phyloP scores from a whole-genome alignment of 129 eudicot genomes.

The Glebionis coronaria region DNA sequence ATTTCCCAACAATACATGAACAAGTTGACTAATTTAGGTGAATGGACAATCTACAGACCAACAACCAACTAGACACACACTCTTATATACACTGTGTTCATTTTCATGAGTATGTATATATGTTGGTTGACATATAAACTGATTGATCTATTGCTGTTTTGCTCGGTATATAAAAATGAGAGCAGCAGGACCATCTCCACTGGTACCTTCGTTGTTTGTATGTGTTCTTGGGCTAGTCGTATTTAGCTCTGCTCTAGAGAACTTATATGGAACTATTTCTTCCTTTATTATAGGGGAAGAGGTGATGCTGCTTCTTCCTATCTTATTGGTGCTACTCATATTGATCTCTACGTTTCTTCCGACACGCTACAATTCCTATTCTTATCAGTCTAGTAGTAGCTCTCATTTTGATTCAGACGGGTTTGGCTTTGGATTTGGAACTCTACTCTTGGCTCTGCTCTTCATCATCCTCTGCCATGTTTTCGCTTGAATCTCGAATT shows the following conservation, averaged over 20 bases:
- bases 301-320: constrained; percentile 27
- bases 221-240: constrained; percentile 43
- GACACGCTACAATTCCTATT: neutral
- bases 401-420: constrained; percentile 40
- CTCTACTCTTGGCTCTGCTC: constrained; percentile 38
- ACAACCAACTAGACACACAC: constrained; percentile 7
- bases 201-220: constrained; percentile 50
- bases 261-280: constrained; percentile 22
- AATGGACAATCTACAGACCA: constrained; percentile 22
- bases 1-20: neutral
- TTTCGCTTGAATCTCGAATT: constrained; percentile 12
- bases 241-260: constrained; percentile 33
- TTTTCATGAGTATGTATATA: neutral
- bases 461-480: constrained; percentile 37
- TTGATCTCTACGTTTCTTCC: constrained; percentile 29
- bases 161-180: constrained; percentile 17
- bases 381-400: no score
- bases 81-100: neutral
- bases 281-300: constrained; percentile 26
- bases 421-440: constrained; percentile 37
- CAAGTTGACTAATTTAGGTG: constrained; percentile 16
- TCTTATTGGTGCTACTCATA: constrained; percentile 35
- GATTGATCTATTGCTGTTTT: neutral
- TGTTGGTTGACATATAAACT: no score
- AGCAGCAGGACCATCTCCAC: constrained; percentile 43